Conservation (phyloP, 371 early-diverging fungal species). For the Parasitella parasitica region DNA sequence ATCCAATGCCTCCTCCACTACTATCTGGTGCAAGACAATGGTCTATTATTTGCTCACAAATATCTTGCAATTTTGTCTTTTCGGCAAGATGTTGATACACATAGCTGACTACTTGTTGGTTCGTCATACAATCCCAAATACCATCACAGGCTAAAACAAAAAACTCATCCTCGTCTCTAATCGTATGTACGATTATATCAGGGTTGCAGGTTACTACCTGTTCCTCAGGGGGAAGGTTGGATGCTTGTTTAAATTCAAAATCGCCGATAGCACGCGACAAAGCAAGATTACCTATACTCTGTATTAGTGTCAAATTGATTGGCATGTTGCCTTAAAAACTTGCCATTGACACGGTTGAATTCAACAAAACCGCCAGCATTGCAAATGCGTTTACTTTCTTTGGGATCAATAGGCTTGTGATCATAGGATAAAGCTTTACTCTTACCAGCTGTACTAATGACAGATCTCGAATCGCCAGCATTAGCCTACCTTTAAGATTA, state of each 20-base stretch:
- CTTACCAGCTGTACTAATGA: constrained; percentile 77
- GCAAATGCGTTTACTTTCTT: constrained; percentile 82
- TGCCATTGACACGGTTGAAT: constrained; percentile 95
- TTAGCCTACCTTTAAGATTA: constrained; percentile 62
- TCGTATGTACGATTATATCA: constrained; percentile 66
- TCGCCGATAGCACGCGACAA: constrained; percentile 98
- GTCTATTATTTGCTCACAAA: constrained; percentile 90
- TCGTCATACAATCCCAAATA: constrained; percentile 97
- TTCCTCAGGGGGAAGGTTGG: constrained; percentile 71
- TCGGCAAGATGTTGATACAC: constrained; percentile 67
- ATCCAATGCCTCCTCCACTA: constrained; percentile 89
- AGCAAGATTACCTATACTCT: constrained; percentile 77
- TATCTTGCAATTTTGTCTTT: constrained; percentile 53
- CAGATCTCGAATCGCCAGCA: constrained; percentile 94
- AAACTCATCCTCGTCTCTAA: constrained; percentile 84
- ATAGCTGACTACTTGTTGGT: constrained; percentile 85
- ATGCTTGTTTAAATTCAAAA: constrained; percentile 93
- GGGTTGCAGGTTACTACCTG: constrained; percentile 94
- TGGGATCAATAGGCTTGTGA: constrained; percentile 88
- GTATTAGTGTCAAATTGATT: background rate
- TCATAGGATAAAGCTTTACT: constrained; percentile 82
- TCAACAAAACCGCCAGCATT: constrained; percentile 96
- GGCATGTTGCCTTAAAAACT: background rate
- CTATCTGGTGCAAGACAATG: constrained; percentile 85
- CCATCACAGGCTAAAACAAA: constrained; percentile 97